These are phyloP conservation scores for Borovskyia barvae DNA, from an alignment of 208 protist genomes.

Conservation along the genomic window DNA sequence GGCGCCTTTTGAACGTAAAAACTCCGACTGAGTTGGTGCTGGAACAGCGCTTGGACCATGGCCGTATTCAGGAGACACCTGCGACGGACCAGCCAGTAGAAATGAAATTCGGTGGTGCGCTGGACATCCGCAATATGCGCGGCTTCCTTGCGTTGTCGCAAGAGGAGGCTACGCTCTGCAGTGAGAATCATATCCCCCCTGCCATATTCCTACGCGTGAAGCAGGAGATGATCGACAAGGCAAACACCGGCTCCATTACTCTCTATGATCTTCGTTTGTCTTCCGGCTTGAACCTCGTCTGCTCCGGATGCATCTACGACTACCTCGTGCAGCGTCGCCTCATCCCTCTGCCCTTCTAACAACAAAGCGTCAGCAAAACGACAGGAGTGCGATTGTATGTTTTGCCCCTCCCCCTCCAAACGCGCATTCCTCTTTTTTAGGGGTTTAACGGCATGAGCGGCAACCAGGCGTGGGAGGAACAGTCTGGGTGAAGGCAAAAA, in stretches of 20 bases:
- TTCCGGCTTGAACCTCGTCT: conserved; percentile 76
- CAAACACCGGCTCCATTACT: conserved; percentile 63
- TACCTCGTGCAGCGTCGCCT: conserved; percentile 63
- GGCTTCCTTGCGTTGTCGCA: conserved; percentile 70
- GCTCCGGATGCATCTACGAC: conserved; percentile 74
- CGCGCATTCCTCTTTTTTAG: too few relatives aligned
- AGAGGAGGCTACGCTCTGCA: conserved; percentile 81
- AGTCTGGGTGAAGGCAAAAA: neutral
- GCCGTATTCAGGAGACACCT: conserved; percentile 2
- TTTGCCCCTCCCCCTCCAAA: neutral
- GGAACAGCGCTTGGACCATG: conserved; percentile 35
- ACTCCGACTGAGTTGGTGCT: conserved; percentile 57
- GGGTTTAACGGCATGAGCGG: too few relatives aligned
- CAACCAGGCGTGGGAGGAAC: too few relatives aligned
- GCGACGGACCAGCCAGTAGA: conserved; percentile 25
- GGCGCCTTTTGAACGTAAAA: conserved; percentile 73
- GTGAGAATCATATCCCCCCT: conserved; percentile 85
- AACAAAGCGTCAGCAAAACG: neutral
- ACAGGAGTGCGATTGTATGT: neutral
- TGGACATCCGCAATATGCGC: conserved; percentile 84
- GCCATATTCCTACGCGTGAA: conserved; percentile 85
- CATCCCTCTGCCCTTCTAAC: conserved; percentile 50
- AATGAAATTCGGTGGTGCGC: conserved; percentile 78
- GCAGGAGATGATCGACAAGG: conserved; percentile 79
- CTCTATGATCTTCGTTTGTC: conserved; percentile 84